Percentiles rank a stretch among this genome's conserved stretches.
These are phyloP conservation scores for Forsythia suspensa DNA, from an alignment of 257 asterid genomes.

Conservation along the genomic window DNA sequence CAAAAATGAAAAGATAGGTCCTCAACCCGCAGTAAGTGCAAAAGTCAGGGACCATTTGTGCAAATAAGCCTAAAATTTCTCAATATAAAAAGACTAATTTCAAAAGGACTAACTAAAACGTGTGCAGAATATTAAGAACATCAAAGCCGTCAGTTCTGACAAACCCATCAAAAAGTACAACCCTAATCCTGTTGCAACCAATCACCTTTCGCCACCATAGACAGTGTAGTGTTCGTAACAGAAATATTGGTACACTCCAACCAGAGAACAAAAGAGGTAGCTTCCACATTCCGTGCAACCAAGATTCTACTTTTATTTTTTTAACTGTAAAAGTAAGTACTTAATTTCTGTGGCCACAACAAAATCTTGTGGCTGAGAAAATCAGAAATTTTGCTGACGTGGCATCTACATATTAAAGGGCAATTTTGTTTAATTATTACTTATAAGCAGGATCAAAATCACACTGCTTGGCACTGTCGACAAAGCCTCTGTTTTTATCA, in stretches of 20 bases:
- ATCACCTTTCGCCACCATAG: background rate
- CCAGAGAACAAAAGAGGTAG: background rate
- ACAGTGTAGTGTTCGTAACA: background rate
- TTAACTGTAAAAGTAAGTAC: background rate
- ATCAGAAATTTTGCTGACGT: slow-evolving; percentile 39
- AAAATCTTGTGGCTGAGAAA: slow-evolving; percentile 69
- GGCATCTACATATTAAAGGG: slow-evolving; percentile 49
- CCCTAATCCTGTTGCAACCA: background rate
- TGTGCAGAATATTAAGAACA: background rate
- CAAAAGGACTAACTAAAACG: background rate
- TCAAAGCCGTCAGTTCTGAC: background rate
- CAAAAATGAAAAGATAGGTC: no score
- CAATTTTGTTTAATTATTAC: background rate
- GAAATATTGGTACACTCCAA: background rate
- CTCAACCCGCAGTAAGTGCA: no score
- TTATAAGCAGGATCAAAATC: slow-evolving; percentile 41
- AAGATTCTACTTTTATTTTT: background rate
- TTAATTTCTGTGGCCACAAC: background rate
- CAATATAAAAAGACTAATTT: background rate
- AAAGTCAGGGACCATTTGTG: no score
- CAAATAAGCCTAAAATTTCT: no score
- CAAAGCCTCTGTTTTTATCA: slow-evolving; percentile 24
- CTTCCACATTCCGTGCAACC: background rate
- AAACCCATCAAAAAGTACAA: background rate
- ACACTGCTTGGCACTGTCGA: slow-evolving; percentile 42